These are phyloP conservation scores for Oehlia diaphana DNA, from an alignment of 192 early-diverging fungal species.

Conservation along the genomic window DNA sequence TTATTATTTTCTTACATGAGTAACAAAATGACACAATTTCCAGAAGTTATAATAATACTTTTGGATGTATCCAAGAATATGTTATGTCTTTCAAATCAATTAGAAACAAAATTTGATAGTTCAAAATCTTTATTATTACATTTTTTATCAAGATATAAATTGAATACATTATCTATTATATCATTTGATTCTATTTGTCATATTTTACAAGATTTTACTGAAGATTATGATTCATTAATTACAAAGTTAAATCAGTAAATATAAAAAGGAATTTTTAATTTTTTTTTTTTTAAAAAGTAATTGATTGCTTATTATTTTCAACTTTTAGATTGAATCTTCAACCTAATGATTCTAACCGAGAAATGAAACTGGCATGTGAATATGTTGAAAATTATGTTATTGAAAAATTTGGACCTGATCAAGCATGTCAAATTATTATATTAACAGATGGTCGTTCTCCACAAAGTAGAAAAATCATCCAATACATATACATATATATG, in stretches of 20 bases:
- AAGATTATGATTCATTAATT: not conserved
- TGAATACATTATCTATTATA: not conserved
- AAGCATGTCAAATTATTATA: slow-evolving; percentile 2
- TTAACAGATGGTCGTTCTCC: not conserved
- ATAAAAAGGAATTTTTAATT: not conserved
- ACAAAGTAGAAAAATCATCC: not conserved
- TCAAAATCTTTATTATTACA: not conserved
- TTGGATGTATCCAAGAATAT: slow-evolving; percentile 16
- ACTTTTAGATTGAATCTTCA: not conserved
- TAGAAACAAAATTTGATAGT: slow-evolving; percentile 9
- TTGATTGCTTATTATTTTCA: not conserved
- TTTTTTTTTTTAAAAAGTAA: not conserved
- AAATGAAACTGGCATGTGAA: not conserved
- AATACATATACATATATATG: not conserved
- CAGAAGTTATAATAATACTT: not conserved
- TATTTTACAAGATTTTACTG: not conserved
- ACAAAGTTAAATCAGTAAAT: not conserved
- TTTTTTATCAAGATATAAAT: not conserved
- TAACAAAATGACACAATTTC: not conserved
- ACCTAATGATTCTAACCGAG: not conserved
- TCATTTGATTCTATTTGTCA: not conserved
- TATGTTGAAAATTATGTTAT: slow-evolving; percentile 1
- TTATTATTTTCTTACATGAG: too few relatives aligned
- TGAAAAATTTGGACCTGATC: not conserved
- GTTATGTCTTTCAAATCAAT: not conserved